Base-by-base conservation (phyloP, 495 filamentous ascomycete species). In the Xylaria castorea region DNA sequence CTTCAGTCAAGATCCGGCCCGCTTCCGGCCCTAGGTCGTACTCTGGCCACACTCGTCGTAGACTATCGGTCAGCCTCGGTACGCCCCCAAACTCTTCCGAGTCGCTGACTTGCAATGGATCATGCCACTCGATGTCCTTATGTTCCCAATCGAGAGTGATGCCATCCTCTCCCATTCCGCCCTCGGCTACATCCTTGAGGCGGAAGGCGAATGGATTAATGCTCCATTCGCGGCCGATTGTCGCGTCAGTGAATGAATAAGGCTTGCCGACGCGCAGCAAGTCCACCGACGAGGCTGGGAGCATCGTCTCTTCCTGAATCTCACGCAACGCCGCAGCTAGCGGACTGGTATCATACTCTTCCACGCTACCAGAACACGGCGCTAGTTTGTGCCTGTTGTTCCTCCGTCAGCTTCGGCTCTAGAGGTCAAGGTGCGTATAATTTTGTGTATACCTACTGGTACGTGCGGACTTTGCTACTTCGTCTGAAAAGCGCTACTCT, bases 81-180 rank as follows among this genome's bases (percentile, higher is more conserved):
- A 92, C 89, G 9, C 83, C 85, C 7, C 80, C 83, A 57, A 87
- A 83, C 0, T 73, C 68, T 0, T 82, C 77, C 3, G 83, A 76
- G 9, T 84, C 81, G 5, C 79, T 65, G 30, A 90, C 80, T 1
- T 78, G 62, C 2, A 80, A 57, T 0, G 89, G 89, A 48, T 87
- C 81, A 72, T 89, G 84, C 87, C 89, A 92, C 27, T 79, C 76
- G 81, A 84, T 90, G 0, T 76, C 78, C 0, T 87, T 85, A 73
- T 92, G 89, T 75, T 93, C 91, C 89, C 90, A 91, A 79, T 92
- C 86, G 38, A 86, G 84, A 14, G 75, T 75, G 65, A 92, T 90
- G 8, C 75, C 78, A 44, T 77, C 67, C 71, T 83, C 82, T 32
- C 78, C 80, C 7, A 77, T 79, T 0, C 78, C 78, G 40, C 84